phyloP scores from a whole-genome alignment of 2,329 filamentous ascomycete genomes.

The Erysiphe pulchra region DNA sequence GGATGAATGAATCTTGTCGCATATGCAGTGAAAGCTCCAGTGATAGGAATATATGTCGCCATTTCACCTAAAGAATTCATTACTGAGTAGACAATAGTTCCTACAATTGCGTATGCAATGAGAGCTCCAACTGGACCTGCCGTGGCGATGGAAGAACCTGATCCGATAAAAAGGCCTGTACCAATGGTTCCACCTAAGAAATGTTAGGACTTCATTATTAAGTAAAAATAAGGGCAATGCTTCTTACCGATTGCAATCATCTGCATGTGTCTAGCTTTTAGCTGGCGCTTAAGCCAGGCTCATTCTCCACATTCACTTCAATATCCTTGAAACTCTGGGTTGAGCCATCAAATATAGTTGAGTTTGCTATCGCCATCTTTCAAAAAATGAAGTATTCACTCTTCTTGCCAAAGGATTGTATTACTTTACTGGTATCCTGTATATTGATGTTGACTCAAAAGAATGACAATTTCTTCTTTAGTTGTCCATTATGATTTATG shows the following conservation, averaged over 20 bases:
- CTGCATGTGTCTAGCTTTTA: conserved; percentile 35
- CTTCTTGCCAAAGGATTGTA: no score
- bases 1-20: conserved; percentile 50
- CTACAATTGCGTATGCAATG: conserved; percentile 44
- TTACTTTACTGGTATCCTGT: no score
- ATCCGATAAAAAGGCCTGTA: conserved; percentile 47
- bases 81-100: conserved; percentile 47
- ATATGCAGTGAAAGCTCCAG: conserved; percentile 53
- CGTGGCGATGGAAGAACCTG: conserved; percentile 32
- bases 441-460: no score
- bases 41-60: conserved; percentile 51
- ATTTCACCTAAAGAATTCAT: conserved; percentile 49
- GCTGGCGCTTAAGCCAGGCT: conserved; percentile 10
- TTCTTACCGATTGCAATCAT: conserved; percentile 33
- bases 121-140: conserved; percentile 40
- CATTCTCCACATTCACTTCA: conserved; percentile 6
- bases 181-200: conserved; percentile 34
- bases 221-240: background rate
- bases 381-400: no score
- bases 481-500: background rate
- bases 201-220: conserved; percentile 1
- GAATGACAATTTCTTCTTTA: no score
- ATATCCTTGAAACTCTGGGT: conserved; percentile 7
- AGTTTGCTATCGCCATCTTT: background rate
- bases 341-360: background rate